phyloP scores from a whole-genome alignment of 805 yeast genomes.

The Wickerhamomyces ciferrii region DNA sequence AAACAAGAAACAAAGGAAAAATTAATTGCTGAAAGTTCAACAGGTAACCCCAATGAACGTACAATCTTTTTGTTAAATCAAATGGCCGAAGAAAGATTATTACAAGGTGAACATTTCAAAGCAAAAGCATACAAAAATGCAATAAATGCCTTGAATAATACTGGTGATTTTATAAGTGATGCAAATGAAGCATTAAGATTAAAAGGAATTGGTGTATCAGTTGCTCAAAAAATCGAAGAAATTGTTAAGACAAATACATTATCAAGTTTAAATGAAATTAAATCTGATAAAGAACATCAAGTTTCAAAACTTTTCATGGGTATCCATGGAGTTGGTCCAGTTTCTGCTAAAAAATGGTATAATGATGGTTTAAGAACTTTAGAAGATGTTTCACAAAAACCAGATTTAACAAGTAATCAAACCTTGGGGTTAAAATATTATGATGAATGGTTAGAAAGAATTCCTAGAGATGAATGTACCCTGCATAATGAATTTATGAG shows the following conservation, averaged over 20 bases:
- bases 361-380: conserved; percentile 31
- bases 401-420: conserved; percentile 24
- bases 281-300: conserved; percentile 20
- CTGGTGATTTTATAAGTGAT: conserved; percentile 23
- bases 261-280: conserved; percentile 13
- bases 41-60: conserved; percentile 16
- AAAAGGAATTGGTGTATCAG: conserved; percentile 35
- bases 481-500: conserved; percentile 32
- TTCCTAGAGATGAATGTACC: conserved; percentile 40
- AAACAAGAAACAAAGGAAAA: too few relatives aligned
- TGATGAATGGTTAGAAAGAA: conserved; percentile 39
- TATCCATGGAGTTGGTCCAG: conserved; percentile 46
- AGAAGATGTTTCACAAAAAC: conserved; percentile 29
- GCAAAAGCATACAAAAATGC: conserved; percentile 40
- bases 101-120: conserved; percentile 31
- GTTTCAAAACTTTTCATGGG: conserved; percentile 29
- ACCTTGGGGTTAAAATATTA: conserved; percentile 39
- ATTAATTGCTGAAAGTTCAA: background rate
- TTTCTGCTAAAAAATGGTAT: conserved; percentile 34
- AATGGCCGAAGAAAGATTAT: conserved; percentile 16
- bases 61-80: conserved; percentile 13
- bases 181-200: conserved; percentile 32
- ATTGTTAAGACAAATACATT: conserved; percentile 32
- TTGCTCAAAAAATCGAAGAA: conserved; percentile 41
- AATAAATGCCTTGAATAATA: conserved; percentile 28